phyloP scores from a whole-genome alignment of 768 basidiomycete species.

The Trametes cingulata region DNA sequence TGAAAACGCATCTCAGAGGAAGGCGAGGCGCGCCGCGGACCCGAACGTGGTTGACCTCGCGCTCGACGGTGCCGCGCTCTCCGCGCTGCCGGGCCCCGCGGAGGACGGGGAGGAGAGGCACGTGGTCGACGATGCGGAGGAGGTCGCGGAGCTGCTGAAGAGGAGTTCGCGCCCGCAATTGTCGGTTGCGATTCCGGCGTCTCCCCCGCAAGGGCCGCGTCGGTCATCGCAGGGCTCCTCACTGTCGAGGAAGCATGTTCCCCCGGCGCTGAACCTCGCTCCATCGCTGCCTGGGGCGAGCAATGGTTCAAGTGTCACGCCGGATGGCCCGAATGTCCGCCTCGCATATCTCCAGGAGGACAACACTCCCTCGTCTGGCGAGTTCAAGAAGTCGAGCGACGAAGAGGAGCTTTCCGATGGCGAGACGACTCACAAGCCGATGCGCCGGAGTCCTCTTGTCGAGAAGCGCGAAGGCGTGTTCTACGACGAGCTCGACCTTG shows the following conservation, averaged over 20 bases:
- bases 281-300: conserved; percentile 30
- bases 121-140: conserved; percentile 45
- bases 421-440: conserved; percentile 24
- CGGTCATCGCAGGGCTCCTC: conserved; percentile 21
- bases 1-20: conserved; percentile 30
- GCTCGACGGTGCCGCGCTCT: conserved; percentile 45
- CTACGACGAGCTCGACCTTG: conserved; percentile 49
- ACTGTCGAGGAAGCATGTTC: conserved; percentile 44
- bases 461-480: conserved; percentile 49
- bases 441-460: conserved; percentile 36
- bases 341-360: conserved; percentile 50
- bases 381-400: neutral
- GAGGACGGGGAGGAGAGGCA: conserved; percentile 33
- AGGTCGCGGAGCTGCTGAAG: conserved; percentile 29
- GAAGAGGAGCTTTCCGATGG: conserved; percentile 18
- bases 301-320: conserved; percentile 37
- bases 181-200: conserved; percentile 41
- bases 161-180: conserved; percentile 31
- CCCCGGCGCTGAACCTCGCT: conserved; percentile 51
- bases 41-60: conserved; percentile 56
- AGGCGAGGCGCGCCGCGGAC: conserved; percentile 31
- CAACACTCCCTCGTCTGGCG: conserved; percentile 19
- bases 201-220: conserved; percentile 34
- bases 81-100: conserved; percentile 25
- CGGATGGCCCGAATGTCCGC: conserved; percentile 35